Evolutionary conservation across 1,284 basidiomycete genomes (phyloP).

Genomic region (Rhodotorula sp.): DNA sequence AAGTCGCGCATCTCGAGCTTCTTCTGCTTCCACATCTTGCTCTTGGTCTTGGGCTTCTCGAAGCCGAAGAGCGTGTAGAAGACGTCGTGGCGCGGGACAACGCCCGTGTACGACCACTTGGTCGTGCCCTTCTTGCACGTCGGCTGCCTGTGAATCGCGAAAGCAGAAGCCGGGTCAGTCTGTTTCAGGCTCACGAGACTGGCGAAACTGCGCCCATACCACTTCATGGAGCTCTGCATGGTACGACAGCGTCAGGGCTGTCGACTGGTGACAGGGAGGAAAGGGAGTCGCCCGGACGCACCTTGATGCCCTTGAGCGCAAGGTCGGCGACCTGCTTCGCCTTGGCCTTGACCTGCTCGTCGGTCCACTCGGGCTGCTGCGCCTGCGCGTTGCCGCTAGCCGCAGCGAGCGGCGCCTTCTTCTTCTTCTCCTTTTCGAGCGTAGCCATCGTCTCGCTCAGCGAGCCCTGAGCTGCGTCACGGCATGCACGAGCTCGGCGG

Average conservation of each 20-base stretch:
- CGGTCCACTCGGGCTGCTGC: neutral
- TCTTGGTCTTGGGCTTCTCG: neutral
- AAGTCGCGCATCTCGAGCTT: neutral
- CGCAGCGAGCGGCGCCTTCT: neutral
- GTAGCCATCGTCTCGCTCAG: neutral
- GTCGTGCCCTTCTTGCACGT: conserved; percentile 2
- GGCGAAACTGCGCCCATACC: neutral
- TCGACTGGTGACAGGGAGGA: neutral
- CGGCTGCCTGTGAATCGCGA: neutral
- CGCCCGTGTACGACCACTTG: neutral
- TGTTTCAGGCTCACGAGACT: no score
- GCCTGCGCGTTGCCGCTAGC: neutral
- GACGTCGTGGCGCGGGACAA: conserved; percentile 4
- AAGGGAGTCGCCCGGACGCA: neutral
- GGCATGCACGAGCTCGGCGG: conserved; percentile 1
- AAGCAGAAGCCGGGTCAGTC: neutral
- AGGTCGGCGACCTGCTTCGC: neutral
- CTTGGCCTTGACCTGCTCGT: conserved; percentile 1
- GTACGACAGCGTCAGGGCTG: neutral
- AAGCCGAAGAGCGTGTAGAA: conserved; percentile 7
- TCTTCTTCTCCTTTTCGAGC: conserved; percentile 1
- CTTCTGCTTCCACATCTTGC: conserved; percentile 8
- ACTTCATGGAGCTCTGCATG: conserved; percentile 8
- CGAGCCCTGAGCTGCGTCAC: neutral
- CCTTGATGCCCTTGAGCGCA: conserved; percentile 3